phyloP scores from a whole-genome alignment of 2,329 filamentous ascomycete species.

The Harringtonia aguacate region DNA sequence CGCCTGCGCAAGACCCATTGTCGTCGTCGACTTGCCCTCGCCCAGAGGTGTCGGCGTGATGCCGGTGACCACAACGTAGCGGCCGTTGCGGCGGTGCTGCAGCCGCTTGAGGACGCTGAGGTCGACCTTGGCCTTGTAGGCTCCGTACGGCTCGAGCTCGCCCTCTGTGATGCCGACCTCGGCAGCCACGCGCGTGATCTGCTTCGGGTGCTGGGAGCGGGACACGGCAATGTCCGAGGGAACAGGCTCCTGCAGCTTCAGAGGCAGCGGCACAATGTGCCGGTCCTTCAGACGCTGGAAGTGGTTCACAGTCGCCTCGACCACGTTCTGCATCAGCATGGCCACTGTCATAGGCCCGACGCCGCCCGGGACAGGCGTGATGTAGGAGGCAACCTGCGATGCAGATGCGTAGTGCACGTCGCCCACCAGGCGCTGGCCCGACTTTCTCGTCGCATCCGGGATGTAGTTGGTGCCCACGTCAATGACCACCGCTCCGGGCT shows the following conservation, averaged over 20 bases:
- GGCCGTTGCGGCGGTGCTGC: slow-evolving; percentile 76
- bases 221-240: slow-evolving; percentile 96
- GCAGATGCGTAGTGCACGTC: slow-evolving; percentile 90
- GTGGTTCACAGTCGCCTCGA: slow-evolving; percentile 71
- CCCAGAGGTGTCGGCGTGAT: slow-evolving; percentile 95
- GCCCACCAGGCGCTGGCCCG: slow-evolving; percentile 81
- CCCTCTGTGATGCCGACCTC: slow-evolving; percentile 82
- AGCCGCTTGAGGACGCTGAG: slow-evolving; percentile 72
- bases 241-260: slow-evolving; percentile 70
- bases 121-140: slow-evolving; percentile 93
- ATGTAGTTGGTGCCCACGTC: slow-evolving; percentile 98
- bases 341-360: slow-evolving; percentile 98
- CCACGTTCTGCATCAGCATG: slow-evolving; percentile 93
- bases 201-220: slow-evolving; percentile 80
- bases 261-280: slow-evolving; percentile 68
- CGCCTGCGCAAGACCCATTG: slow-evolving; percentile 88
- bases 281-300: slow-evolving; percentile 77
- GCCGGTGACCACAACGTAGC: slow-evolving; percentile 86
- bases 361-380: slow-evolving; percentile 92
- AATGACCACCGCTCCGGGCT: slow-evolving; percentile 89
- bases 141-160: slow-evolving; percentile 89
- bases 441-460: slow-evolving; percentile 80
- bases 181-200: slow-evolving; percentile 70
- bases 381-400: slow-evolving; percentile 74
- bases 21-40: slow-evolving; percentile 97